Conservation (phyloP, 805 yeast species). For the Ogataea degrootiae region DNA sequence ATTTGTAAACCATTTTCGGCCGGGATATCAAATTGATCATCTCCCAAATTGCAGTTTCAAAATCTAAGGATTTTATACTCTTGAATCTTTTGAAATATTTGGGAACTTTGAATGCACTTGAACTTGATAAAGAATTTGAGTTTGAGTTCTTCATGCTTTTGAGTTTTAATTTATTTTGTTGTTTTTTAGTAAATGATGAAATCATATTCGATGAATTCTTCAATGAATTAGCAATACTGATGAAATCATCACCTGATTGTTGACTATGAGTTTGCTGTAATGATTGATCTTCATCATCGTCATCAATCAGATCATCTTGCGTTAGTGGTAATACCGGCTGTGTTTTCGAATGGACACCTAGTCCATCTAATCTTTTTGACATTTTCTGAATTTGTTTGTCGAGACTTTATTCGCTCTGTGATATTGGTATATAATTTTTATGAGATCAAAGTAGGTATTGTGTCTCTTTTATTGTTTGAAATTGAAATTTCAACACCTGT, state of each 20-base stretch:
- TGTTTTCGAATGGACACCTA: slow-evolving; percentile 14
- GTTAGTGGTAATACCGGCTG: slow-evolving; percentile 19
- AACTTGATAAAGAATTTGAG: slow-evolving; percentile 2
- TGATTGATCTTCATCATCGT: slow-evolving; percentile 4
- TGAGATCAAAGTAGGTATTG: no score
- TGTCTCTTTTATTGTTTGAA: no score
- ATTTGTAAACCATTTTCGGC: slow-evolving; percentile 78
- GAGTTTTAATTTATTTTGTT: slow-evolving; percentile 19
- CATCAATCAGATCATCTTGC: slow-evolving; percentile 16
- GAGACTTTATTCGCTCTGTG: neutral
- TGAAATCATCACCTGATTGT: slow-evolving; percentile 13
- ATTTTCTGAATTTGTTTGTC: slow-evolving; percentile 1
- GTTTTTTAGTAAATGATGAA: slow-evolving; percentile 23
- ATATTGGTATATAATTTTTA: neutral
- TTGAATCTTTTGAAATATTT: slow-evolving; percentile 41
- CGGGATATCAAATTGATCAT: slow-evolving; percentile 65
- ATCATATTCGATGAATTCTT: slow-evolving; percentile 22
- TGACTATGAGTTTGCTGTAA: slow-evolving; percentile 3
- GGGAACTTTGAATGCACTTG: slow-evolving; percentile 17
- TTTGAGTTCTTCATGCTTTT: slow-evolving; percentile 15
- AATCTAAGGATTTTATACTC: slow-evolving; percentile 78
- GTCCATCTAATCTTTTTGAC: slow-evolving; percentile 19
- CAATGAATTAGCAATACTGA: slow-evolving; percentile 23
- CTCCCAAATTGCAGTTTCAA: slow-evolving; percentile 93
- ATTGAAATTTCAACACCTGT: no score